phyloP scores from a whole-genome alignment of 257 asterid genomes.

The Cinchona pubescens region DNA sequence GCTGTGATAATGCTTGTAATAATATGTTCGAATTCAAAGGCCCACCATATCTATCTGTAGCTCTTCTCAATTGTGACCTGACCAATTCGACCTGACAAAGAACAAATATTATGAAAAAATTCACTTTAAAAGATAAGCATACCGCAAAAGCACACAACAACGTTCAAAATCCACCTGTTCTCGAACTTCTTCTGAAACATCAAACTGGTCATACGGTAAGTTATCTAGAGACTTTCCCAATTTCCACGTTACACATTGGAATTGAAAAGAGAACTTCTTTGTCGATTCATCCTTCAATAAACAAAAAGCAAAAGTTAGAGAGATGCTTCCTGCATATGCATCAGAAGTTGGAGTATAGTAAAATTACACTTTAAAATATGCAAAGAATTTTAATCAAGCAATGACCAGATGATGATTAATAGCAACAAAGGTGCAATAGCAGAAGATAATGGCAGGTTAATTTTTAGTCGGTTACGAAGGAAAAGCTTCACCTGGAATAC shows the following conservation, averaged over 20 bases:
- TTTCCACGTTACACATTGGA: constrained; percentile 87
- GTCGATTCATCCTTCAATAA: constrained; percentile 57
- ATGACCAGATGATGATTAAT: neutral
- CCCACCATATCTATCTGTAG: constrained; percentile 75
- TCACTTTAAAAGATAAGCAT: neutral
- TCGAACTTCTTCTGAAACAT: constrained; percentile 88
- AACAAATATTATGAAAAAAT: constrained; percentile 20
- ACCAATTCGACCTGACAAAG: constrained; percentile 58
- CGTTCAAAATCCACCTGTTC: constrained; percentile 63
- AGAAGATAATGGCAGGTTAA: neutral
- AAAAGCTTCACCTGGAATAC: neutral
- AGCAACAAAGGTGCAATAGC: neutral
- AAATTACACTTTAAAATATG: neutral
- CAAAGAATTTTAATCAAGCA: neutral
- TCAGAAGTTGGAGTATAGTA: neutral
- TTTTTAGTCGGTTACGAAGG: neutral
- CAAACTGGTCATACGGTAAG: constrained; percentile 62
- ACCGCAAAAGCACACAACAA: constrained; percentile 14
- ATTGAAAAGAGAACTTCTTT: constrained; percentile 64
- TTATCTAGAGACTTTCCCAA: constrained; percentile 67
- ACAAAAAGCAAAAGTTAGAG: constrained; percentile 23
- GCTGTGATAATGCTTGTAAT: constrained; percentile 61
- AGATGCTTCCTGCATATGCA: constrained; percentile 12
- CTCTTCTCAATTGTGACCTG: constrained; percentile 78
- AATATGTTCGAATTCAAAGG: constrained; percentile 56